Base-by-base conservation (phyloP, 306 rosid species). In the Citrullus colocynthis region DNA sequence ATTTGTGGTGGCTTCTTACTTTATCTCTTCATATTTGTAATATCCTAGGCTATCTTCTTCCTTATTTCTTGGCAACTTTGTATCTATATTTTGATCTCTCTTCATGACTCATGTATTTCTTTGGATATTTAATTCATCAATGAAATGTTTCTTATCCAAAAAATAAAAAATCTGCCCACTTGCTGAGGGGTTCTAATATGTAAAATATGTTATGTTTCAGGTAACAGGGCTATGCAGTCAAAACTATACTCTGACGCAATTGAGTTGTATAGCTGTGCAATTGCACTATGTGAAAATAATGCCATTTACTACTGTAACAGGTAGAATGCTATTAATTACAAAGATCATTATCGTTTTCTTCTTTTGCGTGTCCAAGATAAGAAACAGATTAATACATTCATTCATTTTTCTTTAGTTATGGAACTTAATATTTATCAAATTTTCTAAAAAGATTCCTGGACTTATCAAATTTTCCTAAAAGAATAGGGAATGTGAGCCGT, bases 221-320 rank as follows among this genome's bases (percentile, higher is more conserved):
- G 98, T 81, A 94, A 94, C 83, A 89, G 74, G 86, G 96, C 95
- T 34, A 84, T 94, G 96, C 97, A 88, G 73, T 86, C 88, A 60
- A 88, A 83, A 80, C 78, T 59, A 67, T 91, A 88, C 72, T 54
- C 70, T 57, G 90, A 89, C 75, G 96, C 98, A 76, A 87, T 90
- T 81, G 95, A 94, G 87, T 82, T 90, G 77, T 94, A 94, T 84
- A 84, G 78, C 74, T 89, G 90, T 84, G 98, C 98, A 34, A 84
- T 91, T 78, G 91, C 91, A 6, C 86, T 90, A 16, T 78, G 84
- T 82, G 96, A 81, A 78, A 84, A 83, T 60, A 91, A 86, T 86
- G 97, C 97, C 64, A 88, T 94, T 83, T 94, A 89, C 91, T 85
- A 86, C 87, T 90, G 97, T 88, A 91, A 94, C 95, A 89, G 98